Base-by-base conservation (phyloP, 495 filamentous ascomycete genomes). In the Penicillium flavigenum region DNA sequence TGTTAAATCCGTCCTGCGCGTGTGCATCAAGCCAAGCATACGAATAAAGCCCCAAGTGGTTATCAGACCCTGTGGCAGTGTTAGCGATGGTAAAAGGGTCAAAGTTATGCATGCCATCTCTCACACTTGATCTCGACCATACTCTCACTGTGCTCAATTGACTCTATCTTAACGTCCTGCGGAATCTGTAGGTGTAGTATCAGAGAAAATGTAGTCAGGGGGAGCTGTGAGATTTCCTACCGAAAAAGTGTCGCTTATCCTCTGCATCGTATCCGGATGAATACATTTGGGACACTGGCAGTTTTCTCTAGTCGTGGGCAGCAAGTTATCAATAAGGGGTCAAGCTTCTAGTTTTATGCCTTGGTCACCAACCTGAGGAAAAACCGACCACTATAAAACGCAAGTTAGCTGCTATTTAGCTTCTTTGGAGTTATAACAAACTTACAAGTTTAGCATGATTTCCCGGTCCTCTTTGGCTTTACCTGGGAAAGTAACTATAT, bases 281-380 rank as follows among this genome's bases (percentile, higher is more conserved):
- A 91, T 77, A 68, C 92, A 96, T 47, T 75, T 67, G 1, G 67
- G 56, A 64, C 91, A 96, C 48, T 85, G 88, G 65, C 91, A 96
- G 64, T 92, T 89, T 53, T 96, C 91, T 62, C 91, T 92, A 31
- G 20, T 29, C 9, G 3, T 12, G 29, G n/a, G 55, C 10, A 42
- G 24, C 10, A 14, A 47, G 26, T 29, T 20, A 27, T 56, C 45
- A 61, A 24, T n/a, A 22, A 38, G 24, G 22, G 11, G 0, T 29
- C 46, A 31, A 34, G 3, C 20, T 27, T 44, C 27, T 39, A 7
- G 1, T 34, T n/a, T 58, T 8, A 26, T 39, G 9, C 7, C 5
- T 8, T 19, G 4, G 14, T 50, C 29, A 62, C 61, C 54, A 3
- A 69, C 66, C 66, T 64, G 12, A 69, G 56, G 39, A 55, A 62